Base-by-base conservation (phyloP, 2,329 filamentous ascomycete species). In the Hypoxylon rubiginosum region DNA sequence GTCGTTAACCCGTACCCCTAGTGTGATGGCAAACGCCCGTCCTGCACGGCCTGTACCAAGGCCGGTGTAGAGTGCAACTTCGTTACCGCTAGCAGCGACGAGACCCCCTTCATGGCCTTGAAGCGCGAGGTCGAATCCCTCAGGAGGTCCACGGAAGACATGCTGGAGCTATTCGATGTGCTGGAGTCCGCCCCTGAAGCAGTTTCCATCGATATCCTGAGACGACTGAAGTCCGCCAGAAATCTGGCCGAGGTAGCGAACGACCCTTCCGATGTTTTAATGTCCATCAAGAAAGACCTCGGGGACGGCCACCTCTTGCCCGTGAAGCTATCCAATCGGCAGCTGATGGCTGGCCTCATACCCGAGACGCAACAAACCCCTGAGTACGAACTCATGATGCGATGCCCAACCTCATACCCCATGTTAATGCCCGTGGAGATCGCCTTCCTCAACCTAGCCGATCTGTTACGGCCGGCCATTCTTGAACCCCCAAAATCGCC, bases 31-130 rank as follows among this genome's bases (percentile, higher is more conserved):
- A 67, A 67, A 43, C 66, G 68, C 11, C 68, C 68, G 15, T 55
- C 41, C 55, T 70, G 68, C 52, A 67, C 68, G 10, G 60, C 66
- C 46, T 70, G 68, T 39, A 62, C 24, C 36, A 66, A 60, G 55
- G 49, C 60, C 15, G 50, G 56, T 4, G 45, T 61, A 24, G 63
- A 68, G 36, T 70, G 68, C 52, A 70, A 69, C 28, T 70, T 66
- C 45, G 68, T 70, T 13, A 70, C 68, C 45, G 68, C 68, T 43
- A 68, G 51, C 50, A 68, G 66, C 63, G 66, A 70, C 50, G 68
- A 70, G 66, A 70, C 68, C 48, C 68, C 68, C 9, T 70, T 70
- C 26, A 70, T 68, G 68, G 68, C 68, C 32, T 8, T 70, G 58
- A 70, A 69, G 63, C 54, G 68, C 36, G 68, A 70, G 46, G 68